Percentiles rank a stretch among this genome's conserved stretches.
These are phyloP conservation scores for Yamadazyma taylorii DNA, from an alignment of 1,139 yeast genomes.

Conservation along the genomic window DNA sequence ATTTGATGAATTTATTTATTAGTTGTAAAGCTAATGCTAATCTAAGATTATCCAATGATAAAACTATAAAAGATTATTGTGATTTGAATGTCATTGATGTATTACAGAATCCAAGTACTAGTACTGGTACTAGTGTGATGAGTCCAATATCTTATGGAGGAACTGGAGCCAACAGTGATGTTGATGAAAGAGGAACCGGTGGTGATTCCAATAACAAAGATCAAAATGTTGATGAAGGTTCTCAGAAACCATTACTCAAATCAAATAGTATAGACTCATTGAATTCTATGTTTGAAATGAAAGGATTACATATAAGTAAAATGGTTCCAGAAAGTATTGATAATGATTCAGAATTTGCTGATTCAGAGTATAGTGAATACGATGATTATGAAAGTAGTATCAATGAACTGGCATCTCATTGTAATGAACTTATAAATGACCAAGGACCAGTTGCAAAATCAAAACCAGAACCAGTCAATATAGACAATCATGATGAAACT, in stretches of 20 bases:
- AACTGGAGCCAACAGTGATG: conserved; percentile 10
- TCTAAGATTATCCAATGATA: conserved; percentile 56
- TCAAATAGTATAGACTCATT: conserved; percentile 32
- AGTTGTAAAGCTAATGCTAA: conserved; percentile 66
- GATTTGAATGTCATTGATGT: conserved; percentile 67
- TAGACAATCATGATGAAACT: conserved; percentile 10
- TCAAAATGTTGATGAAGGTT: conserved; percentile 14
- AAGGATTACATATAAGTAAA: conserved; percentile 44
- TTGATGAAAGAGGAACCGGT: conserved; percentile 11
- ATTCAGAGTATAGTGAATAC: conserved; percentile 38
- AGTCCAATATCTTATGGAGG: conserved; percentile 14
- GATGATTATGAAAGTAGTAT: conserved; percentile 16
- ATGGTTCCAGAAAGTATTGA: conserved; percentile 30
- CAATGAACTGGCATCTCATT: not conserved
- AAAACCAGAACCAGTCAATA: not conserved
- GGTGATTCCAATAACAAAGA: conserved; percentile 1
- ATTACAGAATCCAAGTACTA: conserved; percentile 23
- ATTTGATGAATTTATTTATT: conserved; percentile 55
- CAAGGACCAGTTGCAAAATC: not conserved
- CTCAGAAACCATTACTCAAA: conserved; percentile 5
- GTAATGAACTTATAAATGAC: not conserved
- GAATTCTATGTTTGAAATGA: conserved; percentile 39
- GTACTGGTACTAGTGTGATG: conserved; percentile 1
- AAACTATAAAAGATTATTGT: conserved; percentile 54
- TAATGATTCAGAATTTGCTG: conserved; percentile 41